phyloP scores from a whole-genome alignment of 106 monocot species.

The Hemerocallis citrina region DNA sequence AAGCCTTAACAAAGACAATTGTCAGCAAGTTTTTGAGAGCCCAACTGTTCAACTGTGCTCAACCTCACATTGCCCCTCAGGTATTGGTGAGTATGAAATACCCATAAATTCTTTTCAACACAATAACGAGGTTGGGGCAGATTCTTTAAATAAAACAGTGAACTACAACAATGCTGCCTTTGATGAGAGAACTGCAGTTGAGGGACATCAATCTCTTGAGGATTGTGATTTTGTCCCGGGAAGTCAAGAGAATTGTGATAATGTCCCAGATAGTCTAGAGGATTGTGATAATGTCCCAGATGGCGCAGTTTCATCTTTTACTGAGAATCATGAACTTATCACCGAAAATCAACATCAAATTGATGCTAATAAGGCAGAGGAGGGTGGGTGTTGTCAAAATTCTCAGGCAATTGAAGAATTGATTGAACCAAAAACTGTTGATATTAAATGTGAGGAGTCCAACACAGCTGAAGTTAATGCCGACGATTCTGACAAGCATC shows the following conservation, averaged over 20 bases:
- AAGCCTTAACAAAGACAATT: neutral
- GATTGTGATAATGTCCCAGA: constrained; percentile 23
- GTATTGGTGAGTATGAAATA: neutral
- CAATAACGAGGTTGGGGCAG: constrained; percentile 1
- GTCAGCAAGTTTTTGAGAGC: neutral
- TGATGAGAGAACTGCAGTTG: neutral
- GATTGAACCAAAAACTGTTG: neutral
- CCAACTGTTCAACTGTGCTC: neutral
- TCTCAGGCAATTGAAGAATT: neutral
- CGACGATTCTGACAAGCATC: neutral
- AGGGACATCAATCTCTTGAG: neutral
- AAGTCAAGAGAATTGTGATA: constrained; percentile 7
- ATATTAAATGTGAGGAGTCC: neutral
- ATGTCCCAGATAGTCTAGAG: constrained; percentile 26
- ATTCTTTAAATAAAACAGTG: neutral
- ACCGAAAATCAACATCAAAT: neutral
- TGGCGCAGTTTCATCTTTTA: constrained; percentile 15
- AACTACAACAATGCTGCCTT: neutral
- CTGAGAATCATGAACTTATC: constrained; percentile 6
- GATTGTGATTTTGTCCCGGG: too few relatives aligned
- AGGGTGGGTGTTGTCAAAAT: neutral
- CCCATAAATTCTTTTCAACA: constrained; percentile 13
- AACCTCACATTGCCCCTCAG: constrained; percentile 1
- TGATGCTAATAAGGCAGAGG: neutral
- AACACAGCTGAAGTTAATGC: neutral